phyloP scores from a whole-genome alignment of 148 eudicot genomes.

The Chenopodium album region DNA sequence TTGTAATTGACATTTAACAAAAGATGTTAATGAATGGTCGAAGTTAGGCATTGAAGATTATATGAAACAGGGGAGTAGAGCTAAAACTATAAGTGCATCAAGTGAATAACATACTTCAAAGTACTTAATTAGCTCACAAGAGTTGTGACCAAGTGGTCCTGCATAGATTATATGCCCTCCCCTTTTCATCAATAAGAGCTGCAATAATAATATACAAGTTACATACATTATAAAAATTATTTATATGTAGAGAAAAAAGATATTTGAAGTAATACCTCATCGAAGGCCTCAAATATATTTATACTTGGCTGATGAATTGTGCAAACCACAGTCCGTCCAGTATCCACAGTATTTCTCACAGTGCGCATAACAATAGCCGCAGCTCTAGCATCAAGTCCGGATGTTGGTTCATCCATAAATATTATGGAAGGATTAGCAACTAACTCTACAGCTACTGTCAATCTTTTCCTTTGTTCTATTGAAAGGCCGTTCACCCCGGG shows the following conservation, averaged over 20 bases:
- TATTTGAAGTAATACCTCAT: no score
- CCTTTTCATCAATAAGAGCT: conserved; percentile 32
- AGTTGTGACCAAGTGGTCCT: conserved; percentile 40
- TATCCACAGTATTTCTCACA: conserved; percentile 9
- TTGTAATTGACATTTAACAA: no score
- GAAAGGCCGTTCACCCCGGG: conserved; percentile 40
- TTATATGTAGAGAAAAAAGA: no score
- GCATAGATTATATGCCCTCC: conserved; percentile 44
- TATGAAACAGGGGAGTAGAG: no score
- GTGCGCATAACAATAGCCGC: conserved; percentile 74
- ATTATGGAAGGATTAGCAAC: conserved; percentile 70
- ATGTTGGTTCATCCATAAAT: conserved; percentile 76
- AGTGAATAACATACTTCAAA: conserved; percentile 37
- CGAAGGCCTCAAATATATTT: no score
- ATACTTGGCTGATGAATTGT: no score
- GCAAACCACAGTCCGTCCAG: no score
- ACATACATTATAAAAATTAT: no score
- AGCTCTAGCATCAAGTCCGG: conserved; percentile 73
- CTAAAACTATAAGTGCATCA: neutral
- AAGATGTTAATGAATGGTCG: no score
- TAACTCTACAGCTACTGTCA: conserved; percentile 67
- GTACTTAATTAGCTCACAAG: conserved; percentile 40
- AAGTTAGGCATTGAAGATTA: no score
- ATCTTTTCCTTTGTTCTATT: conserved; percentile 62
- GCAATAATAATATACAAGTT: no score